Percentiles rank a stretch among this genome's conserved stretches.
phyloP scores from a whole-genome alignment of 768 basidiomycete species.

The Tylopilus vinaceipallidus region DNA sequence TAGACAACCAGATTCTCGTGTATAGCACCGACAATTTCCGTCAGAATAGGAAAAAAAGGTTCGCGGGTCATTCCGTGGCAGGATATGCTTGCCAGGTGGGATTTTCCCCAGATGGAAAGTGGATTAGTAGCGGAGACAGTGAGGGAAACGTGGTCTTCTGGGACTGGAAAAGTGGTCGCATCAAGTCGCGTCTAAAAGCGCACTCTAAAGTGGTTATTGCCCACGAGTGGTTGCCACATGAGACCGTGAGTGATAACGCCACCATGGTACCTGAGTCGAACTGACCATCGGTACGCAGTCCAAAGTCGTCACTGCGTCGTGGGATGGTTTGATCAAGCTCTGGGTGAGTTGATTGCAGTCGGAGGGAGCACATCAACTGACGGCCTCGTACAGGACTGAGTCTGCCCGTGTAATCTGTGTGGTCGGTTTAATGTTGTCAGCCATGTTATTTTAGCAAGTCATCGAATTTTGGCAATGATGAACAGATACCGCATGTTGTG shows the following conservation, averaged over 20 bases:
- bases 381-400: conserved; percentile 30
- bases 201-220: conserved; percentile 97
- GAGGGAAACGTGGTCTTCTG: conserved; percentile 96
- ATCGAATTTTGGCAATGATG: background rate
- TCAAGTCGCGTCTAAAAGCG: conserved; percentile 85
- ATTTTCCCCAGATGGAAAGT: conserved; percentile 97
- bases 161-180: conserved; percentile 99
- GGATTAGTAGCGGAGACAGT: conserved; percentile 96
- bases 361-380: background rate
- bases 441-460: background rate
- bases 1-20: conserved; percentile 97
- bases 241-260: conserved; percentile 63
- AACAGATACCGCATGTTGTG: background rate
- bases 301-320: conserved; percentile 94
- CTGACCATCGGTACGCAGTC: conserved; percentile 52
- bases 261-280: background rate
- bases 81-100: conserved; percentile 97
- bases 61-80: conserved; percentile 94
- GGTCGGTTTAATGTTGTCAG: conserved; percentile 7
- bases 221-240: conserved; percentile 98
- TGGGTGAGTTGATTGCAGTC: conserved; percentile 63
- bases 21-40: conserved; percentile 98
- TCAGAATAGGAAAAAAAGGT: conserved; percentile 98
- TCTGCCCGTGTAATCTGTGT: conserved; percentile 5
- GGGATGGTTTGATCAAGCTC: conserved; percentile 97